Base-by-base conservation (phyloP, 2,329 filamentous ascomycete species). In the Blastomyces percursus region DNA sequence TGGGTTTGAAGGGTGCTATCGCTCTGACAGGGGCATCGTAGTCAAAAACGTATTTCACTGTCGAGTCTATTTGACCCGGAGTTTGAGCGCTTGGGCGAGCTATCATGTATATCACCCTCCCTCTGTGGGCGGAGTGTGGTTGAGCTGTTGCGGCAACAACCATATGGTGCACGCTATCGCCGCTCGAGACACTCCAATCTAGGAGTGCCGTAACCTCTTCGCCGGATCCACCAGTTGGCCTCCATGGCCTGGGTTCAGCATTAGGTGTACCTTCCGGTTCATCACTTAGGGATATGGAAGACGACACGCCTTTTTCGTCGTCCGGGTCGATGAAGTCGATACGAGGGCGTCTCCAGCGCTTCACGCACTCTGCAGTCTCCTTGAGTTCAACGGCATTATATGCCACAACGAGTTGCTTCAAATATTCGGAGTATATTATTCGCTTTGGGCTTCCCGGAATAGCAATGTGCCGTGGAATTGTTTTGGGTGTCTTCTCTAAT, bases 341-440 rank as follows among this genome's bases (percentile, higher is more conserved):
- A 52, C 68, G 71, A 40, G 75, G 71, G 21, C 71, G 71, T 21
- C 68, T 71, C 42, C 69, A 72, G 30, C 71, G 70, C 48, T 68
- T 70, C 61, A 72, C 69, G 16, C 72, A 71, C 32, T 69, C 66
- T 42, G 67, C 59, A 6, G 69, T 69, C 7, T 67, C 65, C 30
- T 73, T 69, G 6, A 67, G 63, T 55, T 71, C 68, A 3, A 67
- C 68, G 24, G 67, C 67, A 46, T 69, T 72, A 64, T 77, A 81
- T 27, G 79, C 79, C 14, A 82, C 77, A 40, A 84, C 76, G 35
- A 85, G 73, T 64, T 77, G 78, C 14, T 75, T 73, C 11, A 81
- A 69, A 59, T 74, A 71, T 14, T 72, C 68, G 11, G 80, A 78
- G 68, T 81, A 82, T 11, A 76, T 70, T 11, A 81, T 62, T 62